Conservation (phyloP, 352 stramenopile species). For the Pythium guiyangense region DNA sequence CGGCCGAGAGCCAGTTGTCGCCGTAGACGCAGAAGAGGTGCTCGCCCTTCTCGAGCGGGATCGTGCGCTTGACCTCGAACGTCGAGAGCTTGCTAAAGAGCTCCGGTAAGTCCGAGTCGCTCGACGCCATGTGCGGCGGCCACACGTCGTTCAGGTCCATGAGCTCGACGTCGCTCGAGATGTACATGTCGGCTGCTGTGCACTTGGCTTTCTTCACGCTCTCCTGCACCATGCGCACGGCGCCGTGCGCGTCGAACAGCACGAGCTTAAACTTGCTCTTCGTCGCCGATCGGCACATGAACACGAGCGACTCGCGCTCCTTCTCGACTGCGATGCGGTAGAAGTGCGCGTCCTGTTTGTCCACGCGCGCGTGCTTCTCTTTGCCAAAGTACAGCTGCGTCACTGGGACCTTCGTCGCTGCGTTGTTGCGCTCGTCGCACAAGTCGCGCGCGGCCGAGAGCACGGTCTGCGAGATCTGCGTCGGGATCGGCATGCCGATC, state of each 20-base stretch:
- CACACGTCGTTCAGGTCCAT: conserved; percentile 86
- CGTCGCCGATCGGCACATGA: conserved; percentile 74
- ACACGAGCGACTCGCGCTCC: conserved; percentile 68
- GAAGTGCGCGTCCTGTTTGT: conserved; percentile 89
- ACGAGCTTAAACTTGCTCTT: conserved; percentile 90
- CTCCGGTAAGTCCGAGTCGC: conserved; percentile 71
- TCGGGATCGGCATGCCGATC: conserved; percentile 86
- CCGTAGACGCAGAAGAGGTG: conserved; percentile 87
- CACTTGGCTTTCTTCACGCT: conserved; percentile 70
- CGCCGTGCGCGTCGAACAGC: conserved; percentile 75
- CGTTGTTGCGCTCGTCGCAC: conserved; percentile 71
- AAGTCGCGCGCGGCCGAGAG: conserved; percentile 72
- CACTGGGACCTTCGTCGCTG: conserved; percentile 47
- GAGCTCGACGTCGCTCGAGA: conserved; percentile 80
- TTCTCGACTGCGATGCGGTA: conserved; percentile 75
- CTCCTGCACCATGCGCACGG: conserved; percentile 82
- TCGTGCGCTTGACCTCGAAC: conserved; percentile 79
- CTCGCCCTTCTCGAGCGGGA: conserved; percentile 71
- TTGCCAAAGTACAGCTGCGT: conserved; percentile 65
- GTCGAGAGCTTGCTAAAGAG: conserved; percentile 82
- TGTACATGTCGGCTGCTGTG: conserved; percentile 85
- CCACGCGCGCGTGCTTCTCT: conserved; percentile 68
- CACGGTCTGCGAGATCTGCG: conserved; percentile 83
- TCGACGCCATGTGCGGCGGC: conserved; percentile 43
- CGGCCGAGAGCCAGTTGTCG: conserved; percentile 85